phyloP scores from a whole-genome alignment of 2,329 filamentous ascomycete genomes.

The Xylariaceae sp. region DNA sequence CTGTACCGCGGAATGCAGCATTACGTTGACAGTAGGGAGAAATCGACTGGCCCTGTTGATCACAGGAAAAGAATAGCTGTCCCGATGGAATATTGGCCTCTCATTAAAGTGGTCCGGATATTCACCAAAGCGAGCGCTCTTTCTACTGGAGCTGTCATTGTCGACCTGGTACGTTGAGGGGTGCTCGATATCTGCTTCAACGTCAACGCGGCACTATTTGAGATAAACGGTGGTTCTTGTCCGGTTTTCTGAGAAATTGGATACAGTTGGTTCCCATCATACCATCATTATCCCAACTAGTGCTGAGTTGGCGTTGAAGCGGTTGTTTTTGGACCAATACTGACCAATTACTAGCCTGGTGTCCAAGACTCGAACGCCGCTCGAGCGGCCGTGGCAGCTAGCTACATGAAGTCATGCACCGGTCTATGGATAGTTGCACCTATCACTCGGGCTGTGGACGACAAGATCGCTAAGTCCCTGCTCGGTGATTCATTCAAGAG shows the following conservation, averaged over 20 bases:
- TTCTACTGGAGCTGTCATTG: slow-evolving; percentile 44
- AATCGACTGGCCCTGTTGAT: slow-evolving; percentile 22
- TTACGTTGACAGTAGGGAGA: slow-evolving; percentile 42
- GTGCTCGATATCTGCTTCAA: neutral
- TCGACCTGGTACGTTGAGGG: slow-evolving; percentile 38
- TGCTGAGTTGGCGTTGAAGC: too few species aligned
- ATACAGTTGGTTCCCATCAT: too few species aligned
- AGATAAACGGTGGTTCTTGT: too few species aligned
- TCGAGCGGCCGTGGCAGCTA: slow-evolving; percentile 59
- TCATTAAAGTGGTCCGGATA: slow-evolving; percentile 57
- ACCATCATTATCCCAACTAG: neutral
- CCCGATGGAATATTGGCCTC: slow-evolving; percentile 38
- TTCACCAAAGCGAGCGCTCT: slow-evolving; percentile 44
- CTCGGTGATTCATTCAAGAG: slow-evolving; percentile 63
- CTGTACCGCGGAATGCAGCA: slow-evolving; percentile 36
- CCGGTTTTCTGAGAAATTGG: too few species aligned
- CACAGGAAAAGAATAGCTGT: slow-evolving; percentile 16
- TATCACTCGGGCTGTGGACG: slow-evolving; percentile 65
- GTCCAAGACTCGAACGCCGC: slow-evolving; percentile 63
- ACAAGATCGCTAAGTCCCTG: slow-evolving; percentile 63
- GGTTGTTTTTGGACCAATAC: neutral
- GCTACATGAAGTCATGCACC: slow-evolving; percentile 63
- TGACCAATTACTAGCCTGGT: slow-evolving; percentile 43
- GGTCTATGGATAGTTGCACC: slow-evolving; percentile 67
- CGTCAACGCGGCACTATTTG: neutral